Base-by-base conservation (phyloP, 495 filamentous ascomycete species). In the Daldinia loculata region DNA sequence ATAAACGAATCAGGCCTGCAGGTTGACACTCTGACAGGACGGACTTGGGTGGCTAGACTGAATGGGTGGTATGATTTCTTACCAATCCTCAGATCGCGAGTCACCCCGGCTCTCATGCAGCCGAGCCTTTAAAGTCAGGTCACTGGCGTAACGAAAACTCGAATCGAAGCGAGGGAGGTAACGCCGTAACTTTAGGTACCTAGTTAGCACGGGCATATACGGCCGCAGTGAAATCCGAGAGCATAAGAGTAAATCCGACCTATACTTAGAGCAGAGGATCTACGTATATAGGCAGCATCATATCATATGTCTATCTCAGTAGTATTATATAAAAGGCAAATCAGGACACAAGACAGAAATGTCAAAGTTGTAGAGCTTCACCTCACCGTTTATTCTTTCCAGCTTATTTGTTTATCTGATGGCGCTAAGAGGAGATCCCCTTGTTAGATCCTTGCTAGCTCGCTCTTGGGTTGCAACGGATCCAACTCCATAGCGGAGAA, bases 391-490 rank as follows among this genome's bases (percentile, higher is more conserved):
- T 51, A 15, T 56, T 66, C 39, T 58, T 7, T 36, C 50, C 55
- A 58, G 39, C 26, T n/a, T 43, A 7, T 34, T 64, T 11, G 61
- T 69, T 73, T 73, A 73, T 69, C 70, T 73, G 70, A 73, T 73
- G 70, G 70, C 66, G 66, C 70, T 73, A 73, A 65, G 34, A 34
- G 30, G 29, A n/a, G 11, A 48, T 55, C 26, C 67, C 62, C 52
- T 61, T 38, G 29, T 11, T 41, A 22, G 29, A 63, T 39, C 57
- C 59, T 8, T 45, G 51, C 24, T 65, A 57, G 52, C 53, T 38
- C 51, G 29, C 27, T 53, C 17, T 61, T 56, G 15, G 45, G 64
- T 64, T 55, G 43, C 41, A 69, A 32, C 32, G 32, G 51, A 51
- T 52, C 56, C 38, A 29, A 55, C 58, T 57, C 41, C 58, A 67